Base-by-base conservation (phyloP, 2,329 filamentous ascomycete genomes). In the Colletotrichum acutatum region DNA sequence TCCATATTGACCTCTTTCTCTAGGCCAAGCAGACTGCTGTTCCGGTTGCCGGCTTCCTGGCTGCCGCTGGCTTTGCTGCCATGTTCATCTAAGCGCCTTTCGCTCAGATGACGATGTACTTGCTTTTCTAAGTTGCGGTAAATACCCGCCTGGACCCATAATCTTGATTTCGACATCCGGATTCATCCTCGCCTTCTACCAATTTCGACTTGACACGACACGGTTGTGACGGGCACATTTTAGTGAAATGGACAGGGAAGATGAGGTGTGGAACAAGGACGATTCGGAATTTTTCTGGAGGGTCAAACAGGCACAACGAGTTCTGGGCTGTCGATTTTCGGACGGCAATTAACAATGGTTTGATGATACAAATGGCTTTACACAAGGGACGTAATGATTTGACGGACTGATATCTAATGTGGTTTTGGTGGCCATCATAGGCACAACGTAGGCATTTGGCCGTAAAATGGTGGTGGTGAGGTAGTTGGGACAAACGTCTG, bases 11-110 rank as follows among this genome's bases (percentile, higher is more conserved):
- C 42, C 37, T 24, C 22, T 2, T 22, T 16, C 5, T n/a, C 14
- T 34, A 75, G 72, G 66, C 69, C 66, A 75, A 75, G 63, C 67
- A 81, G 77, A 87, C 86, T 61, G 84, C 83, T 69, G 86, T 83
- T 49, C 85, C 86, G 26, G 76, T 76, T 53, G 78, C 79, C 32
- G 87, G 86, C 69, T 75, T 88, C 61, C 74, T 89, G 53, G 87
- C 86, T 64, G 87, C 84, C 26, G 86, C 85, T 24, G 87, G 87
- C 78, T 72, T 89, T 58, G 86, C 85, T 53, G 85, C 82, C 74
- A 77, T 87, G 72, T 80, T 89, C 72, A 83, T 89, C 72, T 89
- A 86, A 85, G 63, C 19, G 63, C 19, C 12, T 67, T 22, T 5
- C 28, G 53, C 62, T 67, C 19, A 19, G 66, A 60, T 54, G 56